A percentile compares a stretch with the other conserved stretches of the same genome.
phyloP scores from a whole-genome alignment of 495 filamentous ascomycete genomes.

The Penicillium fimorum region DNA sequence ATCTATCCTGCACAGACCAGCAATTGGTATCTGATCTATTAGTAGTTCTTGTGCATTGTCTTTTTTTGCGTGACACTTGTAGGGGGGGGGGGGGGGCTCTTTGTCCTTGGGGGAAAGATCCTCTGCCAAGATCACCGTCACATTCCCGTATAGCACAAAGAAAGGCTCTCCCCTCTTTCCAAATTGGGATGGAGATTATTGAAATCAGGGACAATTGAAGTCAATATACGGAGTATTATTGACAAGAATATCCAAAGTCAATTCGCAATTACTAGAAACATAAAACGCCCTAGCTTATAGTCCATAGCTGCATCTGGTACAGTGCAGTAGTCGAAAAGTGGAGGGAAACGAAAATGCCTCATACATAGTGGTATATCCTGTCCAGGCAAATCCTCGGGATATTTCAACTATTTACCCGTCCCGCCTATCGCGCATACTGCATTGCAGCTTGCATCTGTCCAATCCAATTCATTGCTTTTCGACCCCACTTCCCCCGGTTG shows the following conservation, averaged over 20 bases:
- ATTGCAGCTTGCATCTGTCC: constrained; percentile 9
- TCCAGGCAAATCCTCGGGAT: not conserved
- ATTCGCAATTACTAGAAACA: not conserved
- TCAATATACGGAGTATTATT: not conserved
- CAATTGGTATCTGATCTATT: not conserved
- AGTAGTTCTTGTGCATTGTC: not conserved
- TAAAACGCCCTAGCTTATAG: not conserved
- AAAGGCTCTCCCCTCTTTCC: not conserved
- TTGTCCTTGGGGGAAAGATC: constrained; percentile 1
- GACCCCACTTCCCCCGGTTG: constrained; percentile 31
- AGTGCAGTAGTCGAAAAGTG: constrained; percentile 9
- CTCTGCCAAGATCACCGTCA: not conserved
- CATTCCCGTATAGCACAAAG: not conserved
- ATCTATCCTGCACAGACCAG: not conserved
- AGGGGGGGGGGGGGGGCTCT: too few relatives aligned
- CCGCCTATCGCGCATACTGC: constrained; percentile 9
- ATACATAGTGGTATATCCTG: not conserved
- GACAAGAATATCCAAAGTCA: not conserved
- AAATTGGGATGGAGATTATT: not conserved
- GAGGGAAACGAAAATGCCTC: constrained; percentile 10
- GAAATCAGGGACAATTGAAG: not conserved
- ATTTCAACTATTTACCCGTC: not conserved
- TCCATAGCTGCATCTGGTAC: constrained; percentile 9
- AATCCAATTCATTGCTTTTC: not conserved
- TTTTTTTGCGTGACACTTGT: not conserved